Conservation (phyloP, 371 early-diverging fungal species). For the Rhizomucor miehei region DNA sequence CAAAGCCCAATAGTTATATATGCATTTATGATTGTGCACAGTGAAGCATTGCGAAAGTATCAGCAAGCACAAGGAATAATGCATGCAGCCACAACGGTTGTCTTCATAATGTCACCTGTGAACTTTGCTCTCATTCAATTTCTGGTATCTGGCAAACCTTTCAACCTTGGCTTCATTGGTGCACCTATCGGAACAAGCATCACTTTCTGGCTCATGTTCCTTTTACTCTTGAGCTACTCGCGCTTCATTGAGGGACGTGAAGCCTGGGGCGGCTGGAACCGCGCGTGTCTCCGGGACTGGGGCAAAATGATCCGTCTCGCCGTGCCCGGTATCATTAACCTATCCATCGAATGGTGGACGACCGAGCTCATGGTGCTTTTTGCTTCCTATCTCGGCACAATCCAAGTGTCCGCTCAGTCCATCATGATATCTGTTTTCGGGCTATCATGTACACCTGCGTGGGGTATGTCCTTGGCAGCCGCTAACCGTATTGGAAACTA, state of each 20-base stretch:
- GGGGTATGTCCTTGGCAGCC: conserved; percentile 66
- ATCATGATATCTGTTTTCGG: conserved; percentile 29
- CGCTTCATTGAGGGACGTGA: conserved; percentile 53
- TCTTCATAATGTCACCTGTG: conserved; percentile 61
- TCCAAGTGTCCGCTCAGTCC: conserved; percentile 74
- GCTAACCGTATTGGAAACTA: conserved; percentile 75
- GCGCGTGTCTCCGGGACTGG: conserved; percentile 50
- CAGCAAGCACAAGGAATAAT: conserved; percentile 75
- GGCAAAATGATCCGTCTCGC: conserved; percentile 65
- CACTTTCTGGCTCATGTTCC: conserved; percentile 61
- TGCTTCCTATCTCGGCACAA: conserved; percentile 71
- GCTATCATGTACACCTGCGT: conserved; percentile 40
- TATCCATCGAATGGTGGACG: conserved; percentile 78
- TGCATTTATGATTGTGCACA: neutral
- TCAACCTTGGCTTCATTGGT: conserved; percentile 62
- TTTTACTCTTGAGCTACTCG: conserved; percentile 63
- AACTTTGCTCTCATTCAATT: conserved; percentile 62
- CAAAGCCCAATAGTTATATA: neutral
- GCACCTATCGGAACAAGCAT: conserved; percentile 75
- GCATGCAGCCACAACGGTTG: conserved; percentile 64
- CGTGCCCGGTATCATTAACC: conserved; percentile 42
- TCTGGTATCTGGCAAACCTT: conserved; percentile 64
- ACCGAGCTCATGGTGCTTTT: conserved; percentile 73
- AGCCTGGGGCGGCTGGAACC: conserved; percentile 69
- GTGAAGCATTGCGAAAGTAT: conserved; percentile 69